Evolutionary conservation across 2,329 filamentous ascomycete species (phyloP), one percentile per base, ranked within the genome.

Genomic region (Stachybotrys chlorohalonatus): DNA sequence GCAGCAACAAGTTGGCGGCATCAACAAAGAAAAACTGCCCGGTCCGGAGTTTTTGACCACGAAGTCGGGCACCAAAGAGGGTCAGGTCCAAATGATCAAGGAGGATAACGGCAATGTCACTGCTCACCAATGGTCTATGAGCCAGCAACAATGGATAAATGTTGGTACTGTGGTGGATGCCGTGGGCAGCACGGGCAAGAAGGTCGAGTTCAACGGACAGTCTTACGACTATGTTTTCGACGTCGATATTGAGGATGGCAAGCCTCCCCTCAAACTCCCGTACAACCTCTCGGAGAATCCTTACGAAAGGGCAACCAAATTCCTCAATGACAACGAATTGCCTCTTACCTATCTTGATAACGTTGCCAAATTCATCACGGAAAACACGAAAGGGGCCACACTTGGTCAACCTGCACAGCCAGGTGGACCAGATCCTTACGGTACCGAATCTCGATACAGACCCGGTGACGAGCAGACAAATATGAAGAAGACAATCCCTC

Each of bases 141-240:
- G 75, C 59, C 78, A 86, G 58, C 78, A 83, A 52, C 78, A 91
- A 67, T 96, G 92, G 92, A 77, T 90, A 55, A 87, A 87, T 58
- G 87, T 97, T 8, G 94, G 94, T n/a, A 95, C 91, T 0, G 92
- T 99, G 0, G 94, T 97, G 11, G 90, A 95, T 62, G 84, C 90
- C 4, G 89, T 87, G 6, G 90, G 87, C 45, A 95, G 90, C 66
- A 90, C 85, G 60, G 89, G 90, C 11, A 84, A 84, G 56, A 91
- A 92, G 72, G 83, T 84, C 7, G 79, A 85, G 55, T 87, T 93
- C 66, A 77, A 89, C 1, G 93, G 93, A 36, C 83, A 95, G 66
- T 89, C 93, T 57, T 99, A 95, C 68, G 94, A 99, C 67, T 96
- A 87, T 64, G 92, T 99, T 8, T 97, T 97, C 62, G 92, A 96